Conservation (phyloP, 148 eudicot genomes). For the Rhododendron ovatum region DNA sequence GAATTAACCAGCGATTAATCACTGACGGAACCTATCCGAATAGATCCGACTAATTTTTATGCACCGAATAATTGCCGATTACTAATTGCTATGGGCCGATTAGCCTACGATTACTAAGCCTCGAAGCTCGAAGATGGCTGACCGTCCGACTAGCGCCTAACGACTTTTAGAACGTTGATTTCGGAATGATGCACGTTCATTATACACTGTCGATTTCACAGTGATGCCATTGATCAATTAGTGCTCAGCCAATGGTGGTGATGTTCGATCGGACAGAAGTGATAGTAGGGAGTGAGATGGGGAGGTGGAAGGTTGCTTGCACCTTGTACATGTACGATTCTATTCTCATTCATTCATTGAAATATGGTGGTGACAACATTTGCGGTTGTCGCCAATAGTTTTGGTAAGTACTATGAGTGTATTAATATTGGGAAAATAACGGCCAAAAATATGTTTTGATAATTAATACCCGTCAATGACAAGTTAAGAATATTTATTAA, state of each 20-base stretch:
- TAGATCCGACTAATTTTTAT: no score
- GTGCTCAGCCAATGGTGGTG: not conserved
- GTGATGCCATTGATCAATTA: not conserved
- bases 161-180: not conserved
- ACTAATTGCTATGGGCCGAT: no score
- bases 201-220: not conserved
- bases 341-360: not conserved
- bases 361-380: not conserved
- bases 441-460: no score
- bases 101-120: no score
- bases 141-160: no score
- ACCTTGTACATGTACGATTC: not conserved
- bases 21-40: no score
- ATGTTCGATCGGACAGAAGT: not conserved
- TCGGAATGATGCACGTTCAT: not conserved
- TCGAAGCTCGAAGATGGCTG: no score
- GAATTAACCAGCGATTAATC: no score
- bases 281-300: not conserved
- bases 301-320: not conserved
- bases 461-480: no score
- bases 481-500: no score
- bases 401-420: not conserved
- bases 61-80: no score
- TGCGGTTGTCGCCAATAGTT: not conserved
- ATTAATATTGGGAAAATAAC: no score